Conservation (phyloP, 495 filamentous ascomycete genomes). For the Neurospora sublineolata region DNA sequence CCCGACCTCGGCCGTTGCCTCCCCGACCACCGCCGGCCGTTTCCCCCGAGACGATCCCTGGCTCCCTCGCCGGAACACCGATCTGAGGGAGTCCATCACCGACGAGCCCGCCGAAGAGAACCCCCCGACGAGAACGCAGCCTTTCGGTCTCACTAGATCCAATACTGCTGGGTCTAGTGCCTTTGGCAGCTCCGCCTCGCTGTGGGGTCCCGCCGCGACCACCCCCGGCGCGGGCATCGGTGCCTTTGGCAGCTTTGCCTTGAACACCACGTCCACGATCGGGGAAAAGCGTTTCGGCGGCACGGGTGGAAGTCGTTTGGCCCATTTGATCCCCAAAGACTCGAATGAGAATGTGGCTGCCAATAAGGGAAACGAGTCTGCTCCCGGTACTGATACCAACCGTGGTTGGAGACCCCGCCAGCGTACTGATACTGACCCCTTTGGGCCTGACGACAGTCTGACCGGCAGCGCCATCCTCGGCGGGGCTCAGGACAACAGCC, state of each 20-base stretch:
- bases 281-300: slow-evolving; percentile 65
- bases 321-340: slow-evolving; percentile 70
- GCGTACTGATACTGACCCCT: slow-evolving; percentile 75
- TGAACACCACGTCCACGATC: slow-evolving; percentile 35
- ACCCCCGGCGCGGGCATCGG: slow-evolving; percentile 55
- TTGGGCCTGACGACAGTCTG: slow-evolving; percentile 50
- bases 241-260: slow-evolving; percentile 75
- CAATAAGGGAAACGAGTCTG: slow-evolving; percentile 24
- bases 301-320: slow-evolving; percentile 71
- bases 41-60: slow-evolving; percentile 44
- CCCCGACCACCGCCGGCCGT: slow-evolving; percentile 38
- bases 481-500: slow-evolving; percentile 63
- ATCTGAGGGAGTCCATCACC: slow-evolving; percentile 33
- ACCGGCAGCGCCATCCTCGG: slow-evolving; percentile 72
- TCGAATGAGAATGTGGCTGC: slow-evolving; percentile 50
- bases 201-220: slow-evolving; percentile 51
- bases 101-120: slow-evolving; percentile 38
- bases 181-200: slow-evolving; percentile 43
- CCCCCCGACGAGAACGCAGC: slow-evolving; percentile 25
- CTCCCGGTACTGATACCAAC: slow-evolving; percentile 19
- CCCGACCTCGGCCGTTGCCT: slow-evolving; percentile 36
- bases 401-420: slow-evolving; percentile 40
- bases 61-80: slow-evolving; percentile 63
- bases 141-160: slow-evolving; percentile 58
- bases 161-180: slow-evolving; percentile 39